These are phyloP conservation scores for Hymenoscyphus infarciens DNA, from an alignment of 2,329 filamentous ascomycete species.

Conservation along the genomic window DNA sequence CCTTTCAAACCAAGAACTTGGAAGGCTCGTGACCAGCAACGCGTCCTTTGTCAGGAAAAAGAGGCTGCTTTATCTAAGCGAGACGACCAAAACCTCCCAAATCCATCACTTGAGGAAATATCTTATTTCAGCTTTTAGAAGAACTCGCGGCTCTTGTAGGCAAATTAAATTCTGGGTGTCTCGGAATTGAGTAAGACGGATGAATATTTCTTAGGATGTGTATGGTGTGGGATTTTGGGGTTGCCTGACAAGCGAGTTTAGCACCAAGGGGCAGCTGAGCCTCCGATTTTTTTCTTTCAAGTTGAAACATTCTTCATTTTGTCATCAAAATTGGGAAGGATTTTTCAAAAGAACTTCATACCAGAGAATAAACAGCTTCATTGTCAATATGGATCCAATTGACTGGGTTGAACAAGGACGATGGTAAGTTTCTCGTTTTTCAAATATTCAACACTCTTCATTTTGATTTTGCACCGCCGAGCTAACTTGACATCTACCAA, in stretches of 20 bases:
- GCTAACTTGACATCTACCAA: background rate
- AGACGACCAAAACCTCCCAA: background rate
- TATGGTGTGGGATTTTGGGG: too few species aligned
- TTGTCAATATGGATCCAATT: conserved; percentile 7
- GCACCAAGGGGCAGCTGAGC: background rate
- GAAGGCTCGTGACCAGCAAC: background rate
- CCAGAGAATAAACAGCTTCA: background rate
- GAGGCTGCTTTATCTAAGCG: background rate
- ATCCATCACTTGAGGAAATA: background rate
- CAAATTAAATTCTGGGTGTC: background rate
- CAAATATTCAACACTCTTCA: background rate
- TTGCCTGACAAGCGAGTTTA: conserved; percentile 7
- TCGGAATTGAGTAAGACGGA: background rate
- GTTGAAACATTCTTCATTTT: too few species aligned
- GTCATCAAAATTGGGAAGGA: too few species aligned
- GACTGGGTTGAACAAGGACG: conserved; percentile 11
- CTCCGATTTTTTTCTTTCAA: too few species aligned
- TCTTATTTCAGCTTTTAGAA: background rate
- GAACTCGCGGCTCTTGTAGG: background rate
- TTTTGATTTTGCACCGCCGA: too few species aligned
- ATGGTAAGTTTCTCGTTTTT: conserved; percentile 7
- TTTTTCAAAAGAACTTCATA: too few species aligned
- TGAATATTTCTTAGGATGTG: background rate
- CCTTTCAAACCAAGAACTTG: background rate
- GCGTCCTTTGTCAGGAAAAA: background rate